Conservation (phyloP, 2,329 filamentous ascomycete species). For the Scortechinia acanthostroma region DNA sequence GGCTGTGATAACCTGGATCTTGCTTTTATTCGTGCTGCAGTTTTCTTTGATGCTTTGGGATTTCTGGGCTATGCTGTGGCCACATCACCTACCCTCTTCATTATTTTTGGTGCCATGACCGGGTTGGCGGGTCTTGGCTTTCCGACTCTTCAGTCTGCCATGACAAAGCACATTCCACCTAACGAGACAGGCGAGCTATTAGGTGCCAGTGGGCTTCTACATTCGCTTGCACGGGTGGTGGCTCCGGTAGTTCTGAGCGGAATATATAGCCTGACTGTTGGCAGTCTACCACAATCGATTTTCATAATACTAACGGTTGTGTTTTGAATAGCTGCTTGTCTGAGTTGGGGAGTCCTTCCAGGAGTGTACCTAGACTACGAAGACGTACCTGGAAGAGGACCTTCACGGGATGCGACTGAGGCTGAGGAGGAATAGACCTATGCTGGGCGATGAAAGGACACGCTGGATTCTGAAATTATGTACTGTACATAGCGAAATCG, state of each 20-base stretch:
- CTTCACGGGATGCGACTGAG: too few species aligned
- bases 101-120: constrained; percentile 65
- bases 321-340: too few species aligned
- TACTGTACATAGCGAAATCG: too few species aligned
- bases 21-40: constrained; percentile 65
- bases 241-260: constrained; percentile 79
- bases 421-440: too few species aligned
- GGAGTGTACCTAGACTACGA: too few species aligned
- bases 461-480: too few species aligned
- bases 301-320: too few species aligned
- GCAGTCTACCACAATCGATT: too few species aligned
- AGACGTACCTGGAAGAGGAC: too few species aligned
- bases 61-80: constrained; percentile 69
- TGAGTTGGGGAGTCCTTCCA: too few species aligned
- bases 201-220: constrained; percentile 78
- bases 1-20: constrained; percentile 77
- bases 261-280: constrained; percentile 77
- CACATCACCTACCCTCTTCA: constrained; percentile 55
- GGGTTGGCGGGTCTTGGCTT: constrained; percentile 77
- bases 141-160: constrained; percentile 73
- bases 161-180: constrained; percentile 85
- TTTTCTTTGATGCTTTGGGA: constrained; percentile 72
- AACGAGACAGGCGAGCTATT: constrained; percentile 81
- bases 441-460: too few species aligned
- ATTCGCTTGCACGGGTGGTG: constrained; percentile 73